These are phyloP conservation scores for Corymbia calophylla DNA, from an alignment of 441 rosid genomes.

Conservation along the genomic window DNA sequence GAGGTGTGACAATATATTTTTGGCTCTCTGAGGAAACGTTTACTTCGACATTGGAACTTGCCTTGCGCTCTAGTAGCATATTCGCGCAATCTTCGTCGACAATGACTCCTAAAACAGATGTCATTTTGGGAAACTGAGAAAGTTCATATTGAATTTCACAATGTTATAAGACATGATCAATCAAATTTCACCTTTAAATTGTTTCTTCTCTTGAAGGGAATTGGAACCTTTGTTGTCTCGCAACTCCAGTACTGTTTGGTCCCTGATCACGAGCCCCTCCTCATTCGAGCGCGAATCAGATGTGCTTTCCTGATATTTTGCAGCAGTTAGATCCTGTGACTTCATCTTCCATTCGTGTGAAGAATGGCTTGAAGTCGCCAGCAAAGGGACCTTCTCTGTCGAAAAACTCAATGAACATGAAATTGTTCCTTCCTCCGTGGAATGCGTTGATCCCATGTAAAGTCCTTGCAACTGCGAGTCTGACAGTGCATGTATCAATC, in stretches of 20 bases:
- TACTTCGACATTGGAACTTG: conserved; percentile 17
- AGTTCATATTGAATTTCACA: conserved; percentile 5
- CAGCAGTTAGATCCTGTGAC: conserved; percentile 25
- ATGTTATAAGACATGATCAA: neutral
- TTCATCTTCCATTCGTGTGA: conserved; percentile 16
- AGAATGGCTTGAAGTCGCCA: conserved; percentile 21
- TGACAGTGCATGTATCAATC: conserved; percentile 25
- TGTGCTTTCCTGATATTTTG: conserved; percentile 7
- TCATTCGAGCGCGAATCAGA: neutral
- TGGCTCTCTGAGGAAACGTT: conserved; percentile 18
- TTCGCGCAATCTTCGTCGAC: conserved; percentile 16
- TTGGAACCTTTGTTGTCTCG: conserved; percentile 9
- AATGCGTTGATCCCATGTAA: conserved; percentile 24
- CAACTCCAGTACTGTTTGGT: conserved; percentile 15
- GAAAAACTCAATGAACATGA: conserved; percentile 19
- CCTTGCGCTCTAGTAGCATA: conserved; percentile 9
- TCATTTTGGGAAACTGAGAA: conserved; percentile 12
- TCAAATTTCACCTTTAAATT: conserved; percentile 14
- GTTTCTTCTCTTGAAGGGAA: conserved; percentile 20
- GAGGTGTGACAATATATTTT: conserved; percentile 8
- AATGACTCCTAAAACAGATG: conserved; percentile 21
- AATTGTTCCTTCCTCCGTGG: conserved; percentile 22
- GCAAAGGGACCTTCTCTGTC: conserved; percentile 29
- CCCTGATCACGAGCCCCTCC: conserved; percentile 7
- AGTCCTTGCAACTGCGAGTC: conserved; percentile 46